A percentile compares a stretch with the other conserved stretches of the same genome.
Evolutionary conservation across 2,329 filamentous ascomycete genomes (phyloP).

Genomic region (Scedosporium minutisporum): DNA sequence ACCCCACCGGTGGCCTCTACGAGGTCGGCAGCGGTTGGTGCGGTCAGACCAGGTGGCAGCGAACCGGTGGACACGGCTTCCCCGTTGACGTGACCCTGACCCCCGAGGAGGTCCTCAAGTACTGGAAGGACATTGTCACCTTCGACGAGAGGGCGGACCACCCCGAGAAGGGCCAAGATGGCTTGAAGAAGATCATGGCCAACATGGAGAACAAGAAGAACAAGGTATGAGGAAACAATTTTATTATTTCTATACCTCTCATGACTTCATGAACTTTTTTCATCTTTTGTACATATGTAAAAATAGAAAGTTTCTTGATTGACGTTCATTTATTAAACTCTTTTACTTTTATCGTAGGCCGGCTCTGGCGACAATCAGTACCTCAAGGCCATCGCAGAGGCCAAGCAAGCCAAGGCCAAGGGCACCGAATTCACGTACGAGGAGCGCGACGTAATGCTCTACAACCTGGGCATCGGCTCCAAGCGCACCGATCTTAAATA

Average conservation of each 20-base stretch:
- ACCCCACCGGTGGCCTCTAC: conserved; percentile 78
- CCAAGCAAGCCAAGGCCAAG: conserved; percentile 58
- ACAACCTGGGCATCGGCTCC: conserved; percentile 89
- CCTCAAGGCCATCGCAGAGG: conserved; percentile 65
- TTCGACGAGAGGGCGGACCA: conserved; percentile 86
- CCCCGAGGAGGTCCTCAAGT: conserved; percentile 70
- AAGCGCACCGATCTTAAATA: conserved; percentile 81
- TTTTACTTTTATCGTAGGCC: conserved; percentile 14
- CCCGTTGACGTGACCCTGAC: conserved; percentile 74
- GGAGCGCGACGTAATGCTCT: conserved; percentile 84
- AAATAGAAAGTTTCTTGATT: not conserved
- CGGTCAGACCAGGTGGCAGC: conserved; percentile 88
- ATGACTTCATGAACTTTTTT: conserved; percentile 1
- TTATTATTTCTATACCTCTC: conserved; percentile 6
- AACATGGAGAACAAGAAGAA: conserved; percentile 74
- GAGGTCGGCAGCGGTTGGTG: conserved; percentile 95
- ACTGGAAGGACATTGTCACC: conserved; percentile 70
- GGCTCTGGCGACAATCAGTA: conserved; percentile 34
- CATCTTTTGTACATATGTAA: conserved; percentile 4
- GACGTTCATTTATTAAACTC: conserved; percentile 3
- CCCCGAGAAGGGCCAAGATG: conserved; percentile 69
- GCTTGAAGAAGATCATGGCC: conserved; percentile 64
- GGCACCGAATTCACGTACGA: conserved; percentile 74
- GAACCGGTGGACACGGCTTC: conserved; percentile 82
- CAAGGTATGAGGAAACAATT: conserved; percentile 46